A percentile compares a stretch with the other conserved stretches of the same genome.
Evolutionary conservation across 2,329 filamentous ascomycete species (phyloP).

Genomic region (Claviceps africana): DNA sequence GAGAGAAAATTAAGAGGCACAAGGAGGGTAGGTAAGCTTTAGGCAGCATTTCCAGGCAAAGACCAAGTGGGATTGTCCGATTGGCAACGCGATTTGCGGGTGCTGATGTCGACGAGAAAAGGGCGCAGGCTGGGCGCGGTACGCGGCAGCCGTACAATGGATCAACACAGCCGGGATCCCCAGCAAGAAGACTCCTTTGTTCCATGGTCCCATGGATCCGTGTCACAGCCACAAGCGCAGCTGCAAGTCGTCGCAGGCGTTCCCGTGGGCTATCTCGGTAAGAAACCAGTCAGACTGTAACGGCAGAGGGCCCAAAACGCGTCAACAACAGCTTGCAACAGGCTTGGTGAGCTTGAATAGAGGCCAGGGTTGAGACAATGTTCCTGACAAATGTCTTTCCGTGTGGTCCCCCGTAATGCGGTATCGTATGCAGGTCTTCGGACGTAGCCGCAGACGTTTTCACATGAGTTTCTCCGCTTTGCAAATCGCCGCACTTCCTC

Average conservation of each 20-base stretch:
- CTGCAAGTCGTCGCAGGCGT: neutral
- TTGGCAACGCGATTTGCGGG: neutral
- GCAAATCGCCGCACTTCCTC: neutral
- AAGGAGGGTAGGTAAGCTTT: neutral
- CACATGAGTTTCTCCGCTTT: neutral
- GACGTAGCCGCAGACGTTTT: neutral
- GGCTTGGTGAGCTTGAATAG: neutral
- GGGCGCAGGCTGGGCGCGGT: neutral
- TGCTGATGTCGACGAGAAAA: neutral
- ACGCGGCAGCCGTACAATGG: neutral
- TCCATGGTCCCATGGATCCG: neutral
- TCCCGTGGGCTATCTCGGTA: neutral
- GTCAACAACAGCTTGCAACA: neutral
- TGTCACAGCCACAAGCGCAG: constrained; percentile 1
- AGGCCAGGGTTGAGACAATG: neutral
- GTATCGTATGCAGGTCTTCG: neutral
- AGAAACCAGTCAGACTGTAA: neutral
- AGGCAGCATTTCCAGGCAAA: neutral
- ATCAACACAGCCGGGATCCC: neutral
- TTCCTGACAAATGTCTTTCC: neutral
- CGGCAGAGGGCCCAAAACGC: neutral
- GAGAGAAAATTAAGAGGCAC: neutral
- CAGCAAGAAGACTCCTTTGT: neutral
- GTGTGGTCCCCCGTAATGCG: neutral
- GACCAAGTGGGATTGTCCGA: neutral